phyloP scores from a whole-genome alignment of 495 filamentous ascomycete species.

The Margaritispora aquatica region DNA sequence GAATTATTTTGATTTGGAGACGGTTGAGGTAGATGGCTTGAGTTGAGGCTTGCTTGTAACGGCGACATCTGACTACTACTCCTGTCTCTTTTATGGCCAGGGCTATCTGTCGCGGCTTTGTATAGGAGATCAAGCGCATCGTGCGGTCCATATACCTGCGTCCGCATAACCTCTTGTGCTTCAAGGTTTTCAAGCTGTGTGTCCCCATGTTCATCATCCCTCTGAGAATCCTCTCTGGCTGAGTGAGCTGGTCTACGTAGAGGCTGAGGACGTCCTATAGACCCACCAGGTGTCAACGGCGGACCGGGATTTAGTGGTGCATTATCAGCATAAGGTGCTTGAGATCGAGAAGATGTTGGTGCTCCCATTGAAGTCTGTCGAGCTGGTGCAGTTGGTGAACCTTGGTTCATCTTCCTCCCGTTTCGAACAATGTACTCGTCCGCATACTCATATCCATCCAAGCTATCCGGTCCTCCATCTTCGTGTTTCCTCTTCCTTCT shows the following conservation, averaged over 20 bases:
- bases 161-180: constrained; percentile 54
- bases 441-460: constrained; percentile 44
- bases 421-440: constrained; percentile 51
- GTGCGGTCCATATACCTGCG: constrained; percentile 53
- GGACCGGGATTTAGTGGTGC: constrained; percentile 17
- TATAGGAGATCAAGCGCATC: constrained; percentile 65
- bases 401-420: constrained; percentile 43
- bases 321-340: constrained; percentile 9
- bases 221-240: constrained; percentile 2
- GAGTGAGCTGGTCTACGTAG: constrained; percentile 40
- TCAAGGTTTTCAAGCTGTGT: constrained; percentile 45
- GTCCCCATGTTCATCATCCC: constrained; percentile 11
- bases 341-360: constrained; percentile 28
- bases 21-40: neutral
- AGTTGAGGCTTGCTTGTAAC: constrained; percentile 7
- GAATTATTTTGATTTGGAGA: constrained; percentile 7
- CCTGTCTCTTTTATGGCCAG: constrained; percentile 27
- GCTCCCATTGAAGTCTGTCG: constrained; percentile 30
- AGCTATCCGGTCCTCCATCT: constrained; percentile 48
- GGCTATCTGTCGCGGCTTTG: constrained; percentile 56
- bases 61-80: constrained; percentile 21
- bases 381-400: constrained; percentile 16
- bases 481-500: constrained; percentile 83
- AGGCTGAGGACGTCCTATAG: constrained; percentile 49
- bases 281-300: constrained; percentile 58